Evolutionary conservation across 2,329 filamentous ascomycete genomes (phyloP), one percentile per base, ranked within the genome.

Genomic region (Hansfordia pulvinata): DNA sequence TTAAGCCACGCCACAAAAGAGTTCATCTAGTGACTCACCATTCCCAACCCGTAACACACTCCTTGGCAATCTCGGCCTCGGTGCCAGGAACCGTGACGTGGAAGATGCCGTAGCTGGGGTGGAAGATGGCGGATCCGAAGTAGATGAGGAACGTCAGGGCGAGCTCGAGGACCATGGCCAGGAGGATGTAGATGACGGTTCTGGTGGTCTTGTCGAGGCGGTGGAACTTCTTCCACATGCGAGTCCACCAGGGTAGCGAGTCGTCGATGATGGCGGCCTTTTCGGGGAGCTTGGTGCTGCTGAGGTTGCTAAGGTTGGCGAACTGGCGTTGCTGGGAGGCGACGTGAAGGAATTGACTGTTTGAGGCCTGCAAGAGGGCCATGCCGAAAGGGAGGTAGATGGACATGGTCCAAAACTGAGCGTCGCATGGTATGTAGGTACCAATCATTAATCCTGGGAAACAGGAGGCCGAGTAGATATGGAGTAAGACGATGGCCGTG

Each of bases 381-480:
- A 79, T 69, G 14, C 74, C 73, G 25, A 71, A 62, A 8, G 74
- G 74, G 3, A 78, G 53, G 44, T 69, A 74, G 29, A 71, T 56
- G 34, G 66, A 64, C 74, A 79, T 79, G 46, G 75, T 60, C 69
- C 72, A 79, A 43, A 61, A 79, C 46, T 76, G 68, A 10, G 56
- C 55, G 12, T 59, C 52, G 27, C 67, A 67, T 0, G 69, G 64
- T n/a, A 54, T 39, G 8, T 51, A 28, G 16, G 50, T 27, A 14
- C 45, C 43, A 28, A 47, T 37, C 13, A 41, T 38, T 2, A 43
- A 35, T 28, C 49, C 52, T 25, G 51, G 28, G 28, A 53, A 47
- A 13, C 50, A 36, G 3, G 37, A 34, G 14, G 37, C 19, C 14
- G 27, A 33, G 25, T 39, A 43, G 8, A 33, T 20, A 15, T 43